Conservation (phyloP, 257 asterid species). For the Ehretia macrophylla region DNA sequence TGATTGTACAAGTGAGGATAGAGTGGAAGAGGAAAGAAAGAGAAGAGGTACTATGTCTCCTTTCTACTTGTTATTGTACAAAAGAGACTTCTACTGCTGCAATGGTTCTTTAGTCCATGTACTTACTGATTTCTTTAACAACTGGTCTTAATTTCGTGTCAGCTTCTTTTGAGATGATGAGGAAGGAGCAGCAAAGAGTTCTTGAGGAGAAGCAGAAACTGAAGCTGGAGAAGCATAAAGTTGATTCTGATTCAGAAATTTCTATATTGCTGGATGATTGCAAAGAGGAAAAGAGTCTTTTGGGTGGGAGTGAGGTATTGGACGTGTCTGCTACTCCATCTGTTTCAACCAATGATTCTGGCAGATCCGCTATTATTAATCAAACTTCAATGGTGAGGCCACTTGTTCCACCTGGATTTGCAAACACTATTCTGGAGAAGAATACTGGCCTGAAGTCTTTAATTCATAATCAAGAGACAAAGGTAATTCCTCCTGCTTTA, state of each 20-base stretch:
- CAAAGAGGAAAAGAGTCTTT: conserved; percentile 44
- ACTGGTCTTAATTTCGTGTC: conserved; percentile 12
- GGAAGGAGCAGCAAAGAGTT: conserved; percentile 85
- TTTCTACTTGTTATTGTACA: neutral
- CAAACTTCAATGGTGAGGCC: conserved; percentile 62
- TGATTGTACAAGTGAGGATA: conserved; percentile 65
- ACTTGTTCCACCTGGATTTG: conserved; percentile 89
- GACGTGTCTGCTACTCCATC: conserved; percentile 21
- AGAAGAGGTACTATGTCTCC: conserved; percentile 71
- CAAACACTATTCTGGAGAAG: conserved; percentile 9
- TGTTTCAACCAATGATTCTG: conserved; percentile 12
- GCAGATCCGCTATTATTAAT: too few relatives aligned
- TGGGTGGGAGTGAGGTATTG: conserved; percentile 21
- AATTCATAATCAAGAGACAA: conserved; percentile 39
- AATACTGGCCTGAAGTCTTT: conserved; percentile 41
- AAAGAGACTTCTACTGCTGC: too few relatives aligned
- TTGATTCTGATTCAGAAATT: conserved; percentile 37
- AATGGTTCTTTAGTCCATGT: too few relatives aligned
- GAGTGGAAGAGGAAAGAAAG: conserved; percentile 86
- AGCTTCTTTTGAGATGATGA: conserved; percentile 91
- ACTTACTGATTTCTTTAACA: too few relatives aligned
- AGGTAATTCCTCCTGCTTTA: conserved; percentile 30
- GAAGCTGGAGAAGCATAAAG: conserved; percentile 43
- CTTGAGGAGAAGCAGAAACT: conserved; percentile 78
- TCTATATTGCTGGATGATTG: conserved; percentile 33